A percentile compares a stretch with the other conserved stretches of the same genome.
These are phyloP conservation scores for Vaccinium myrtillus DNA, from an alignment of 148 eudicot species.

Conservation along the genomic window DNA sequence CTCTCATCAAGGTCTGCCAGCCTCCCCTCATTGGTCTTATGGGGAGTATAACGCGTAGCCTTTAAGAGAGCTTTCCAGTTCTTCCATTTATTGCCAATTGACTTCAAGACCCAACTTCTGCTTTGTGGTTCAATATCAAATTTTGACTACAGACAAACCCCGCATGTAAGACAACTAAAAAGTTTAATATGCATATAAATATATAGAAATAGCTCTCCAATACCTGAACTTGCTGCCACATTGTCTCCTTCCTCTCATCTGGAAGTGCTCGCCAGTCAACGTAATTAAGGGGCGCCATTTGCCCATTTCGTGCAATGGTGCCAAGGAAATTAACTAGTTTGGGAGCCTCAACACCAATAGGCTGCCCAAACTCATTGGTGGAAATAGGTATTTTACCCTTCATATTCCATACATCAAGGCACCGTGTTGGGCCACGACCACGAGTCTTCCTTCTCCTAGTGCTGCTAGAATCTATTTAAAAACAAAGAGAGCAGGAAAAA, in stretches of 20 bases:
- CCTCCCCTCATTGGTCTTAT: slow-evolving; percentile 38
- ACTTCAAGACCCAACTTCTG: slow-evolving; percentile 35
- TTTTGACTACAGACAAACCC: slow-evolving; percentile 21
- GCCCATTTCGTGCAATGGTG: slow-evolving; percentile 41
- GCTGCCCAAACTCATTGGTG: slow-evolving; percentile 36
- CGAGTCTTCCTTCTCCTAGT: slow-evolving; percentile 14
- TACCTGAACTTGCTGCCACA: slow-evolving; percentile 53
- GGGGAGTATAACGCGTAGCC: slow-evolving; percentile 25
- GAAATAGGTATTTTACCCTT: slow-evolving; percentile 22
- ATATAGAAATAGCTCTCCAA: not conserved
- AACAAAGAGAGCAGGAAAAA: not conserved
- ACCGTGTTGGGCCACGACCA: slow-evolving; percentile 30
- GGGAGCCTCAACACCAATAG: slow-evolving; percentile 36
- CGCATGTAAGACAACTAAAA: not conserved
- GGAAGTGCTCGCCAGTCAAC: slow-evolving; percentile 35
- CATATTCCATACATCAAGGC: slow-evolving; percentile 21
- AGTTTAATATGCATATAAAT: not conserved
- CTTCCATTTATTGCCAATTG: slow-evolving; percentile 36
- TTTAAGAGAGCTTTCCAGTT: slow-evolving; percentile 34
- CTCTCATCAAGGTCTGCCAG: slow-evolving; percentile 47
- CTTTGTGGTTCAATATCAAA: slow-evolving; percentile 37
- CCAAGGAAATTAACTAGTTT: slow-evolving; percentile 38
- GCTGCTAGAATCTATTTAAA: slow-evolving; percentile 14
- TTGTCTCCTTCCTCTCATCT: slow-evolving; percentile 34
- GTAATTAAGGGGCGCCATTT: slow-evolving; percentile 39